Base-by-base conservation (phyloP, 768 basidiomycete genomes). In the Paxillus rubicundulus region DNA sequence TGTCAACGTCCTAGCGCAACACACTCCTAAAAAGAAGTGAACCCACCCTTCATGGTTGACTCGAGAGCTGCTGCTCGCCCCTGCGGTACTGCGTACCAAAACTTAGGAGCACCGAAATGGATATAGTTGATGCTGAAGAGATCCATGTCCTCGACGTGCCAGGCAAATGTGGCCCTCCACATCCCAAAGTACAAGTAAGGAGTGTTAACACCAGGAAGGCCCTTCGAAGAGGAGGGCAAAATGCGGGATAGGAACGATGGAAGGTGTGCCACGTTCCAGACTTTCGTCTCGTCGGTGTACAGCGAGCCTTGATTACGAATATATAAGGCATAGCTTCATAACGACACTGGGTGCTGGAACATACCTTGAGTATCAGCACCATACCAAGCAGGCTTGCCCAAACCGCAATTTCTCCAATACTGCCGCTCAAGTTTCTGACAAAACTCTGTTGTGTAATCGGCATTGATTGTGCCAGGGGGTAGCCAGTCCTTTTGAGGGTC, bases 141-240 rank as follows among this genome's bases (percentile, higher is more conserved):
- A 65, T 99, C 97, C 91, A 98, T 97, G 70, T 99, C 97, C 70
- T 99, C 97, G 44, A 99, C 97, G 62, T 99, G 97, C 96, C 97
- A 99, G 0, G 94, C 92, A 70, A 98, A 98, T 0, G 93, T 93
- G 20, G 96, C 96, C 46, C 94, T 79, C 97, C 97, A 99, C 95
- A 98, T 98, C 57, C 97, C 97, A 67, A 95, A 98, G 70, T 98
- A 98, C 2, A 98, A 81, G 67, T 98, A 98, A 0, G 96, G 96
- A 3, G 93, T 87, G 64, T 98, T 98, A 44, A 99, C 97, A 9
- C 97, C 97, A 1, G 96, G 95, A 24, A 99, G 74, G 37, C 86
- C 82, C 47, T 86, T 81, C 36, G 77, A 72, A 7, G 84, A 77
- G 12, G 81, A 65, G 1, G 89, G 89, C 0, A 92, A 72, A 24